These are phyloP conservation scores for Diplotaxis tenuifolia DNA, from an alignment of 345 rosid species.

Conservation along the genomic window DNA sequence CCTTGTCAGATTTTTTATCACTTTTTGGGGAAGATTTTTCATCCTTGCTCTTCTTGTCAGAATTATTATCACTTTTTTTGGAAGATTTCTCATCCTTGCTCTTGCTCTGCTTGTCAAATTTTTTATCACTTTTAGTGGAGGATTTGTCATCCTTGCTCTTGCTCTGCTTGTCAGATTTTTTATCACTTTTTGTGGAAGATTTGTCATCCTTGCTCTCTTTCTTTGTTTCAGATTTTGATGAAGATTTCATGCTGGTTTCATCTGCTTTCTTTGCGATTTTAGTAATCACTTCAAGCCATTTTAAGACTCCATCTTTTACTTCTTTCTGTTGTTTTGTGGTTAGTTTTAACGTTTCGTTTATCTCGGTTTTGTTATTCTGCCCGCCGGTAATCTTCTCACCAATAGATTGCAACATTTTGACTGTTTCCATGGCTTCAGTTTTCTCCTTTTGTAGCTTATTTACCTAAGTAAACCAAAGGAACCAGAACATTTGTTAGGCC, in stretches of 20 bases:
- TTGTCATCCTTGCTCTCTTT: background rate
- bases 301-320: conserved; percentile 12
- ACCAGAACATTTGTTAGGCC: background rate
- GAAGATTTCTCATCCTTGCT: too few species aligned
- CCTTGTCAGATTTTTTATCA: background rate
- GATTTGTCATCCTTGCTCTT: background rate
- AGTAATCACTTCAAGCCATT: conserved; percentile 3
- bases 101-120: background rate
- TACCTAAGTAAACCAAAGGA: background rate
- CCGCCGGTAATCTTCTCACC: background rate
- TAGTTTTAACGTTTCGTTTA: background rate
- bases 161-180: background rate
- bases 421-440: conserved; percentile 6
- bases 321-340: conserved; percentile 4
- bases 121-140: background rate
- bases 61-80: too few species aligned
- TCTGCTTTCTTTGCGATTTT: background rate
- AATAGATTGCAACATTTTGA: conserved; percentile 5
- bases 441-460: conserved; percentile 5
- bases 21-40: background rate
- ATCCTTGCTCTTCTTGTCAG: too few species aligned
- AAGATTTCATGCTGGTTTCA: background rate
- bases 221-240: background rate
- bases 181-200: background rate
- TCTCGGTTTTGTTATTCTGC: background rate